Percentiles rank a stretch among this genome's conserved stretches.
Conservation (phyloP, 2,329 filamentous ascomycete genomes). For the Orbilia brochopaga region DNA sequence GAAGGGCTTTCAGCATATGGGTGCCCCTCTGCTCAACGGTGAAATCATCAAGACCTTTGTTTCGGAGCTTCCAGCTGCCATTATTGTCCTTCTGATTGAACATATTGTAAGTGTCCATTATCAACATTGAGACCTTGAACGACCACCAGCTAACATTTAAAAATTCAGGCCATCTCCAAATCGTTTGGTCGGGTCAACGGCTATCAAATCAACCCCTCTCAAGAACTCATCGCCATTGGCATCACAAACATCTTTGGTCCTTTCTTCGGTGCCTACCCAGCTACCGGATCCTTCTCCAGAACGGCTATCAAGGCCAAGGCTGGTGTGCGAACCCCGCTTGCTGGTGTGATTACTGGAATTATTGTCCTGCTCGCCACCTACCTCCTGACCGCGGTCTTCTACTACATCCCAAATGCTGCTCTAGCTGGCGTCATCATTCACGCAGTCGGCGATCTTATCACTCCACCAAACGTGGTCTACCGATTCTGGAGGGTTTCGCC, state of each 20-base stretch:
- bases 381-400: slow-evolving; percentile 85
- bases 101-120: slow-evolving; percentile 69
- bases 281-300: slow-evolving; percentile 92
- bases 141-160: neutral
- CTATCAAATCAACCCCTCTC: slow-evolving; percentile 92
- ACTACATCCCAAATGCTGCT: slow-evolving; percentile 82
- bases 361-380: slow-evolving; percentile 91
- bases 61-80: slow-evolving; percentile 76
- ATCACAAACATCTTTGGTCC: slow-evolving; percentile 87
- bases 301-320: slow-evolving; percentile 98
- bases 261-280: slow-evolving; percentile 88
- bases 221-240: slow-evolving; percentile 93
- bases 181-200: slow-evolving; percentile 96
- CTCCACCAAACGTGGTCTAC: slow-evolving; percentile 86
- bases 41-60: slow-evolving; percentile 72
- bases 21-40: slow-evolving; percentile 71
- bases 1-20: slow-evolving; percentile 80
- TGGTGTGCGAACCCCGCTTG: slow-evolving; percentile 87
- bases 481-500: slow-evolving; percentile 95
- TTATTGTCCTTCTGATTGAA: slow-evolving; percentile 95
- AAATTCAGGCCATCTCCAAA: slow-evolving; percentile 74
- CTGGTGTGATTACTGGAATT: slow-evolving; percentile 83
- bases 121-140: neutral
- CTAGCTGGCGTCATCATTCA: slow-evolving; percentile 93
- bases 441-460: slow-evolving; percentile 90